Evolutionary conservation across 164 flowering plant species (phyloP).

Genomic region (Aristolochia californica): DNA sequence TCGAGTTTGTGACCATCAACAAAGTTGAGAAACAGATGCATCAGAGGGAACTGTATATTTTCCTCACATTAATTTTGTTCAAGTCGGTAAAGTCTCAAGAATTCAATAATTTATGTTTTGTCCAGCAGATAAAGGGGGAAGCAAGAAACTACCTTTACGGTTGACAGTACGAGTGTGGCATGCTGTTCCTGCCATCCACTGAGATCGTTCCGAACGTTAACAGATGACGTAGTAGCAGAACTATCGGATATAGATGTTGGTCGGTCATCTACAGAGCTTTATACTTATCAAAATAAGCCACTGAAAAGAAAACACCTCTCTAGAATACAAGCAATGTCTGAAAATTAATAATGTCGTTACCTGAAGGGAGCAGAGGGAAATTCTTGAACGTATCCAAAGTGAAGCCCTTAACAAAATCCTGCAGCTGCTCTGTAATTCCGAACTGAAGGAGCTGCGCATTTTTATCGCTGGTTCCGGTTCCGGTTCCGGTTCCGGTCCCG

Average conservation of each 20-base stretch:
- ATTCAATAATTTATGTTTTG: background rate
- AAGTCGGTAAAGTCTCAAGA: constrained; percentile 20
- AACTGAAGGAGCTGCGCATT: constrained; percentile 19
- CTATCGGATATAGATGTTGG: too few relatives aligned
- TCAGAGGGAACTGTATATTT: background rate
- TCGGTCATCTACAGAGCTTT: too few relatives aligned
- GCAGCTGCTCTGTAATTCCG: constrained; percentile 53
- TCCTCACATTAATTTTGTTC: background rate
- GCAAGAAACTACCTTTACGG: constrained; percentile 38
- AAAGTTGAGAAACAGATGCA: background rate
- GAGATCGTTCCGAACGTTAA: constrained; percentile 45
- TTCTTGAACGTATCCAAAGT: constrained; percentile 64
- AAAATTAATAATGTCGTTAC: background rate
- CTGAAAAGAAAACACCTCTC: too few relatives aligned
- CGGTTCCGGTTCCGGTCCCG: background rate
- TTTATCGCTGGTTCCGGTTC: background rate
- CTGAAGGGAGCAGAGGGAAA: constrained; percentile 15
- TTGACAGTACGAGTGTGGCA: constrained; percentile 61
- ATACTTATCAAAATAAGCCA: too few relatives aligned
- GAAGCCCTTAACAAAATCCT: constrained; percentile 51
- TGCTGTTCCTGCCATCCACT: constrained; percentile 83
- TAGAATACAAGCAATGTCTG: background rate
- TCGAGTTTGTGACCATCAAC: background rate
- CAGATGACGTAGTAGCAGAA: constrained; percentile 5
- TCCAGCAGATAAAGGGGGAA: background rate